Conservation (phyloP, 2,329 filamentous ascomycete species). For the Colletotrichum australisinense region DNA sequence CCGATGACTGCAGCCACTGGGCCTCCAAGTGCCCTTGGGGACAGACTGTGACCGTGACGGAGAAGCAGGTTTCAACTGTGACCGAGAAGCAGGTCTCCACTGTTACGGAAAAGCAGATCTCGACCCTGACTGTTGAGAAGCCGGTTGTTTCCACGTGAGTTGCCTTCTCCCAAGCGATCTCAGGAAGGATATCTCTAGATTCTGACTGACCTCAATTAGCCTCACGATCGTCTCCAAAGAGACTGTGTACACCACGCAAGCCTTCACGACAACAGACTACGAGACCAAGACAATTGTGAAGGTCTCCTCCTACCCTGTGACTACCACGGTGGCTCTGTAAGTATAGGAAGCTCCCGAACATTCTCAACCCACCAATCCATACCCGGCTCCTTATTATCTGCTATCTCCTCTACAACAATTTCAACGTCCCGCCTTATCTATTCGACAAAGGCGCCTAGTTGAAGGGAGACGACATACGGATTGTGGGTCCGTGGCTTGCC, state of each 20-base stretch:
- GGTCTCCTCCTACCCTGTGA: constrained; percentile 35
- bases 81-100: constrained; percentile 14
- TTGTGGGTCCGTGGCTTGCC: neutral
- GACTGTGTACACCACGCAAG: constrained; percentile 28
- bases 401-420: neutral
- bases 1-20: constrained; percentile 29
- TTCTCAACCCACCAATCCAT: neutral
- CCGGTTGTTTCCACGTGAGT: constrained; percentile 21
- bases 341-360: neutral
- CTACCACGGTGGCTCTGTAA: constrained; percentile 32
- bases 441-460: neutral
- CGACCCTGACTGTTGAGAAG: constrained; percentile 7
- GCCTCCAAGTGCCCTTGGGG: constrained; percentile 32
- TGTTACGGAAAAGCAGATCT: constrained; percentile 38
- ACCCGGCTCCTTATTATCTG: neutral
- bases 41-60: constrained; percentile 22
- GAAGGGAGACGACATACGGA: neutral
- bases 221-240: constrained; percentile 18
- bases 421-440: neutral
- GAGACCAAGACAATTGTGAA: constrained; percentile 18
- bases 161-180: neutral
- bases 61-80: constrained; percentile 4
- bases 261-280: constrained; percentile 28
- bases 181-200: neutral
- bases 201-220: neutral